These are phyloP conservation scores for Colletotrichum brevisporum DNA, from an alignment of 2,329 filamentous ascomycete species.

Conservation along the genomic window DNA sequence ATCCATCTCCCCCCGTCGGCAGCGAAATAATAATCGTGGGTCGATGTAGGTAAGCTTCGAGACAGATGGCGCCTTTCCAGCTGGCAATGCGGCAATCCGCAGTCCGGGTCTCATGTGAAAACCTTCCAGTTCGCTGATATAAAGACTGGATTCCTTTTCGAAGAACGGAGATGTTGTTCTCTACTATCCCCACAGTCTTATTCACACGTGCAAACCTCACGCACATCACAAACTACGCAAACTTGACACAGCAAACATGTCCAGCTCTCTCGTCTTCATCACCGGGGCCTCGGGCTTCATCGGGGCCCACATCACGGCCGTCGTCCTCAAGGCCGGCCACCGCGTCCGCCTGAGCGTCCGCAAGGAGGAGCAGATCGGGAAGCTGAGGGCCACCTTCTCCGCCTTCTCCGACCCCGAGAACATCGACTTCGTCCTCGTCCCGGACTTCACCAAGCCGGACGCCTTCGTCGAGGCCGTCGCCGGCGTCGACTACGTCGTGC, in stretches of 20 bases:
- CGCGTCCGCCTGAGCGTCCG: constrained; percentile 30
- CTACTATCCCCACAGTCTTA: background rate
- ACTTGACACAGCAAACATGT: background rate
- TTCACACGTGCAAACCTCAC: background rate
- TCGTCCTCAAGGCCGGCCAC: constrained; percentile 8
- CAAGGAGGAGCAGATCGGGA: constrained; percentile 7
- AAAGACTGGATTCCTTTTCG: too few species aligned
- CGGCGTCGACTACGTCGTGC: constrained; percentile 18
- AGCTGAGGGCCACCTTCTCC: background rate
- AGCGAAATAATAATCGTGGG: too few species aligned
- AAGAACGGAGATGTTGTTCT: too few species aligned
- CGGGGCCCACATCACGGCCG: background rate
- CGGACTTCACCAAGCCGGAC: constrained; percentile 1
- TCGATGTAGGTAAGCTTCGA: too few species aligned
- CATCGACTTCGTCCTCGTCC: constrained; percentile 5
- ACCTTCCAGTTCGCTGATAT: too few species aligned
- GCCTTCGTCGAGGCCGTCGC: constrained; percentile 7
- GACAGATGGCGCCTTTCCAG: too few species aligned
- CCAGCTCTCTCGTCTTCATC: constrained; percentile 23
- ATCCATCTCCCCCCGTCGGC: too few species aligned
- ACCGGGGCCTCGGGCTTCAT: constrained; percentile 33
- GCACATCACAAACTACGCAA: background rate
- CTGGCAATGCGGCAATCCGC: too few species aligned
- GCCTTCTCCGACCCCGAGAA: background rate
- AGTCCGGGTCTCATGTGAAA: too few species aligned